phyloP scores from a whole-genome alignment of 129 eudicot genomes.

The Chrysanthemum makinoi region DNA sequence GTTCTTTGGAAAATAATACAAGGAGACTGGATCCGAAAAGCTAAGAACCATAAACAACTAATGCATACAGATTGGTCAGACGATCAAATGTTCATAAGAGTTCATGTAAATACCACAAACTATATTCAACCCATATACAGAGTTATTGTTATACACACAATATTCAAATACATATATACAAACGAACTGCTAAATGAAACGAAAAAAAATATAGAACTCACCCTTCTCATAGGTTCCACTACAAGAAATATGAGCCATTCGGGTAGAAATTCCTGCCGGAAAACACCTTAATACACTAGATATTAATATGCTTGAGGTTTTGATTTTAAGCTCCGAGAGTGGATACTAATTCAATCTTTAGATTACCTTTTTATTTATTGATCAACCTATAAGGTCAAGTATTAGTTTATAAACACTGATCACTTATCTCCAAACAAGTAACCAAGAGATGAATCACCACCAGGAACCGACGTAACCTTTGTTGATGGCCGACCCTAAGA shows the following conservation, averaged over 20 bases:
- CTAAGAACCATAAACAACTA: too few relatives aligned
- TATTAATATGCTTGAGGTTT: neutral
- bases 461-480: slow-evolving; percentile 44
- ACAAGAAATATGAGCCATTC: slow-evolving; percentile 4
- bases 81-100: too few relatives aligned
- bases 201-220: neutral
- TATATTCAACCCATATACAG: slow-evolving; percentile 7
- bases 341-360: too few relatives aligned
- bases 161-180: slow-evolving; percentile 8
- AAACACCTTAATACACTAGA: slow-evolving; percentile 11
- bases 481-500: too few relatives aligned
- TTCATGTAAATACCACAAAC: neutral
- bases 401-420: neutral
- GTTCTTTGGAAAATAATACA: too few relatives aligned
- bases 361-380: neutral
- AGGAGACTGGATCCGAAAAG: too few relatives aligned
- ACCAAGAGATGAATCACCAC: slow-evolving; percentile 70
- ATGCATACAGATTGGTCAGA: too few relatives aligned
- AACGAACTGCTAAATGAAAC: neutral
- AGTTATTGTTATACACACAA: neutral
- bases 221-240: slow-evolving; percentile 16
- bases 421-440: slow-evolving; percentile 73
- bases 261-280: neutral
- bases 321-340: slow-evolving; percentile 19
- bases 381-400: neutral